These are phyloP conservation scores for Scenedesmus sp. DNA, from an alignment of 163 green algal genomes.

Conservation along the genomic window DNA sequence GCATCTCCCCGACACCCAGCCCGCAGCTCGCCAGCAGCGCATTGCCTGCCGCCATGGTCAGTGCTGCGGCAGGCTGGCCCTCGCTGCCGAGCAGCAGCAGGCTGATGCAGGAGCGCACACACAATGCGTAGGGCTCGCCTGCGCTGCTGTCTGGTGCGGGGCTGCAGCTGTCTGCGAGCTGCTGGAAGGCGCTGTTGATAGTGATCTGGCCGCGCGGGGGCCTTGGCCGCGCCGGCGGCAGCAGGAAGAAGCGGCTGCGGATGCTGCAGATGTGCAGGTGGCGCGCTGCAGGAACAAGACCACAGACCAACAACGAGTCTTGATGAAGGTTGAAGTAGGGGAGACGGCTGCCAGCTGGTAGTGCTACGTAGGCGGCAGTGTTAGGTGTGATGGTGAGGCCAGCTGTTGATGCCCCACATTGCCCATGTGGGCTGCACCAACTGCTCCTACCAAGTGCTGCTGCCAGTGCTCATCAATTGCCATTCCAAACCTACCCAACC, in stretches of 20 bases:
- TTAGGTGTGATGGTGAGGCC: no score
- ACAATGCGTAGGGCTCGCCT: neutral
- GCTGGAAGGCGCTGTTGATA: neutral
- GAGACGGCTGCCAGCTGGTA: neutral
- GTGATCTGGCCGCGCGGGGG: neutral
- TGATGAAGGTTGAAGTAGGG: no score
- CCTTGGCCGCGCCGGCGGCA: neutral
- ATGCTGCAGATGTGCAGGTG: conserved; percentile 42
- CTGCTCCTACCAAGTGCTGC: neutral
- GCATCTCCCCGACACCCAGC: conserved; percentile 20
- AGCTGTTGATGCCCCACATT: no score
- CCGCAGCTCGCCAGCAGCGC: conserved; percentile 43
- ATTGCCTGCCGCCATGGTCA: neutral
- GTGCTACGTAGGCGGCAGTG: no score
- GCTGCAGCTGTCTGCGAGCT: neutral
- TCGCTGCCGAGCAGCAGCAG: conserved; percentile 31
- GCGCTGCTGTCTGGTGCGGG: conserved; percentile 29
- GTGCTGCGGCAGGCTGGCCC: conserved; percentile 5
- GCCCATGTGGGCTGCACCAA: no score
- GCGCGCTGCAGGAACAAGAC: neutral
- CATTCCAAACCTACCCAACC: neutral
- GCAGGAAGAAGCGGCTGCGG: conserved; percentile 41
- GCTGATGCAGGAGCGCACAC: conserved; percentile 31
- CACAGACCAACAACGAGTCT: no score
- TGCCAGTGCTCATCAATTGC: no score